Conservation (phyloP, 192 early-diverging fungal species). For the Podila epicladia region DNA sequence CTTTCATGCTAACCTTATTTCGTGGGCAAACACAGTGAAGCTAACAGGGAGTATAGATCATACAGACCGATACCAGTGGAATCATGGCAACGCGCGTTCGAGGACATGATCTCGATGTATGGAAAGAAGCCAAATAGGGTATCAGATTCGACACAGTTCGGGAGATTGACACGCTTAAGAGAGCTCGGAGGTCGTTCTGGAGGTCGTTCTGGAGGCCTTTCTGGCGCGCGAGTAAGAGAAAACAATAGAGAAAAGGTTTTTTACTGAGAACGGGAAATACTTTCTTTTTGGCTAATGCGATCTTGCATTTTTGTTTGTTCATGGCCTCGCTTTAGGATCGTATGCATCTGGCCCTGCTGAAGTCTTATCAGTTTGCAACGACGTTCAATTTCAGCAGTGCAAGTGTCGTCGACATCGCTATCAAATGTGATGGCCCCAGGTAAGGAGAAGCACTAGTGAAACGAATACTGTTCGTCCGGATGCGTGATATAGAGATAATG, state of each 20-base stretch:
- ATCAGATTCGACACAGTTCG: neutral
- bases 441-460: neutral
- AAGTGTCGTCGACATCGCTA: slow-evolving; percentile 34
- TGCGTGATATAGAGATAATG: too few species aligned
- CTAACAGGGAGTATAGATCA: too few species aligned
- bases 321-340: slow-evolving; percentile 1
- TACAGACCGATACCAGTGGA: neutral
- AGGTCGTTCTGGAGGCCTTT: too few species aligned
- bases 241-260: neutral
- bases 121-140: neutral
- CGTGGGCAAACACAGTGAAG: too few species aligned
- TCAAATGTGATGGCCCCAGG: slow-evolving; percentile 25
- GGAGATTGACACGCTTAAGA: neutral
- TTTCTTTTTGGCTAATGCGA: neutral
- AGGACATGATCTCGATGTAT: neutral
- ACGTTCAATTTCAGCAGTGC: slow-evolving; percentile 35
- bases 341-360: slow-evolving; percentile 1
- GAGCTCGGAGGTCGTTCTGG: neutral
- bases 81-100: neutral
- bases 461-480: neutral
- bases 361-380: slow-evolving; percentile 13
- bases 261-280: neutral
- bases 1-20: neutral
- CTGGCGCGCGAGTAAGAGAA: neutral
- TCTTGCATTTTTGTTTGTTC: neutral